These are phyloP conservation scores for Aquilaria sinensis DNA, from an alignment of 345 rosid species.

Conservation along the genomic window DNA sequence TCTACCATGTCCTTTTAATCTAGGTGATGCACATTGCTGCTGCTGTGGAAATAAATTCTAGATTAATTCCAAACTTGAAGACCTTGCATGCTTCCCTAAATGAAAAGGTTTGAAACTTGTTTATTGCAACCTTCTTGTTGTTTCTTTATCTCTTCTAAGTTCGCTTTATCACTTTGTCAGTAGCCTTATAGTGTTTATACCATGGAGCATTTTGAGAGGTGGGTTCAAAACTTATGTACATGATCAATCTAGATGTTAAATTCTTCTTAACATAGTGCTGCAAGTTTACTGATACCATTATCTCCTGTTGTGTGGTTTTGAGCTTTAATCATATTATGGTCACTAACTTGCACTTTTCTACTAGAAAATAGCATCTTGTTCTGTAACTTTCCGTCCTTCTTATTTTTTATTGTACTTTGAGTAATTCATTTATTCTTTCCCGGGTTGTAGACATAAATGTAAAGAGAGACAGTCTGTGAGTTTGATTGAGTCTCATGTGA, in stretches of 20 bases:
- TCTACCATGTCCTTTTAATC: not conserved
- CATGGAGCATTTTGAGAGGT: not conserved
- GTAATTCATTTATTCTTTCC: too few relatives aligned
- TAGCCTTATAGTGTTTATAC: too few relatives aligned
- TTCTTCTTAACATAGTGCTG: not conserved
- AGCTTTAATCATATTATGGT: too few relatives aligned
- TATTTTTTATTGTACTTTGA: too few relatives aligned
- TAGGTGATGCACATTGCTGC: slow-evolving; percentile 99
- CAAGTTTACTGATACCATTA: not conserved
- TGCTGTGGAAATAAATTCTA: slow-evolving; percentile 78
- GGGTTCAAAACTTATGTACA: not conserved
- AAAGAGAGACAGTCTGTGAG: too few relatives aligned
- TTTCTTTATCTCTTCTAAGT: not conserved
- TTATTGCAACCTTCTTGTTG: slow-evolving; percentile 3
- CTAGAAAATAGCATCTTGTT: too few relatives aligned
- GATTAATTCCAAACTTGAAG: slow-evolving; percentile 72
- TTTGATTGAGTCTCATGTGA: too few relatives aligned
- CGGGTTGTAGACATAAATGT: too few relatives aligned
- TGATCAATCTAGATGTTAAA: not conserved
- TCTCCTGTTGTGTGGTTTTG: too few relatives aligned
- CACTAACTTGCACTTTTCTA: too few relatives aligned
- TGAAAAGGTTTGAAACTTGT: slow-evolving; percentile 52
- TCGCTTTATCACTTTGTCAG: too few relatives aligned
- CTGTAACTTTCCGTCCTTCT: too few relatives aligned
- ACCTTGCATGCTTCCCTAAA: slow-evolving; percentile 61